Base-by-base conservation (phyloP, 805 yeast genomes). In the Sugiyamaella smithiae region DNA sequence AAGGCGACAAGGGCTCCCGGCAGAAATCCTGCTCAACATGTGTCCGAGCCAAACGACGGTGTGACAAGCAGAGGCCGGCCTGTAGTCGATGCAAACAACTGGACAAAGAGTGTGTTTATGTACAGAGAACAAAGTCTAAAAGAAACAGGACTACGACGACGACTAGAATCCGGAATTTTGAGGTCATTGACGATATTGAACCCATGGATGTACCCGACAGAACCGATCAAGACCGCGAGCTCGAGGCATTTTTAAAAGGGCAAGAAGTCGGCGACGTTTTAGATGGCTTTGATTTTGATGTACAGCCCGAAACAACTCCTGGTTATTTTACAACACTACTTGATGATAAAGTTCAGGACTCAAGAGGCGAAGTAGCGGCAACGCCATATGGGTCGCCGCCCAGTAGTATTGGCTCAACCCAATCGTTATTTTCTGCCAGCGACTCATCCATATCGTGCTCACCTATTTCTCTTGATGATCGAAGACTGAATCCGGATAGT, bases 1-100 rank as follows among this genome's bases (percentile, higher is more conserved):
- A 19, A 19, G 16, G 5, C 22, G 22, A 35, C 38, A 35, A 35
- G 38, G 12, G 16, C 20, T 35, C 38, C 16, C 19, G 38, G 7
- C 38, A 35, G 38, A 35, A 35, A 20, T 35, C 38, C 20, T 35
- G 38, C 38, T 19, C 16, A 11, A 12, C 20, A 4, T 35, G 38
- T 12, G 38, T 19, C 5, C 16, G 20, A 19, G 38, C 38, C 16
- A 35, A 35, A 19, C 19, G 38, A 19, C 38, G 38, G 7, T 35
- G 38, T 16, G 38, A 35, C 16, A 35, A 35, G 16, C 12, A 14
- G 9, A 14, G 38, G 5, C 38, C 38, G 3, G 22, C 20, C 9
- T 35, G 38, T 35, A 19, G 22, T 4, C 38, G 38, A 11, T 35
- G 38, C 20, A 35, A 3, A 4, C 22, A 14, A 12, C 16, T 35